A percentile compares a stretch with the other conserved stretches of the same genome.
Conservation (phyloP, 2,329 filamentous ascomycete genomes). For the Neofusicoccum laricinum region DNA sequence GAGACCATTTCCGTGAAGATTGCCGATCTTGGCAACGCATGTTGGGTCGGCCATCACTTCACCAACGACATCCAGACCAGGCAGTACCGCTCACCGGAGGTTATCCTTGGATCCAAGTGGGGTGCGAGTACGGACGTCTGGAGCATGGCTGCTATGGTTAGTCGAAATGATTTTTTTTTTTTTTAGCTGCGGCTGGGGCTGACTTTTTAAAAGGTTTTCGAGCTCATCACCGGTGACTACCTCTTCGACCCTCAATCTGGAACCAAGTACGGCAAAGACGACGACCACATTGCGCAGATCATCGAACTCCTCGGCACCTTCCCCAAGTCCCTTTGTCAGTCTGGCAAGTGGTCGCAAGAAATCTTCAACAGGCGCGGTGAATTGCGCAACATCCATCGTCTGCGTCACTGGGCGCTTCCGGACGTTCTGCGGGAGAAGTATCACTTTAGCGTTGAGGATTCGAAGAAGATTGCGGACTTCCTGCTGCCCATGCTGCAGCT, state of each 20-base stretch:
- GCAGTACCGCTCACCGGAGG: constrained; percentile 95
- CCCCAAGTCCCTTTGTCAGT: constrained; percentile 85
- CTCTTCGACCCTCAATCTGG: constrained; percentile 97
- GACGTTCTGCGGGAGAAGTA: constrained; percentile 96
- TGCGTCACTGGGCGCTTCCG: constrained; percentile 91
- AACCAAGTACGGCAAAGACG: constrained; percentile 98
- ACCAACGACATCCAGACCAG: constrained; percentile 98
- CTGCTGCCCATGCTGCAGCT: constrained; percentile 88
- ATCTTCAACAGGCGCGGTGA: constrained; percentile 99
- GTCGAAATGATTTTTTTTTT: constrained; percentile 25
- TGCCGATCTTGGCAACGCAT: constrained; percentile 95
- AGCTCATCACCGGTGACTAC: constrained; percentile 97
- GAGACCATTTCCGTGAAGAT: constrained; percentile 98
- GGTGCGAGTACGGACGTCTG: constrained; percentile 98
- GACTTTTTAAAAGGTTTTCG: constrained; percentile 70
- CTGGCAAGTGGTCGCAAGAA: constrained; percentile 96
- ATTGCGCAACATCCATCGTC: constrained; percentile 91
- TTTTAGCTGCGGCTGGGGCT: no score
- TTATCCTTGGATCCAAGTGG: constrained; percentile 96
- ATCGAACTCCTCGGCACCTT: constrained; percentile 94
- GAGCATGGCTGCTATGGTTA: constrained; percentile 99
- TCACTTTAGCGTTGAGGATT: constrained; percentile 83
- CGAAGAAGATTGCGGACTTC: constrained; percentile 76
- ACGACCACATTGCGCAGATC: constrained; percentile 98
- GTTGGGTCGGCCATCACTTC: constrained; percentile 98